Conservation (phyloP, 169 alveolate genomes). For the Plasmodium gaboni region DNA sequence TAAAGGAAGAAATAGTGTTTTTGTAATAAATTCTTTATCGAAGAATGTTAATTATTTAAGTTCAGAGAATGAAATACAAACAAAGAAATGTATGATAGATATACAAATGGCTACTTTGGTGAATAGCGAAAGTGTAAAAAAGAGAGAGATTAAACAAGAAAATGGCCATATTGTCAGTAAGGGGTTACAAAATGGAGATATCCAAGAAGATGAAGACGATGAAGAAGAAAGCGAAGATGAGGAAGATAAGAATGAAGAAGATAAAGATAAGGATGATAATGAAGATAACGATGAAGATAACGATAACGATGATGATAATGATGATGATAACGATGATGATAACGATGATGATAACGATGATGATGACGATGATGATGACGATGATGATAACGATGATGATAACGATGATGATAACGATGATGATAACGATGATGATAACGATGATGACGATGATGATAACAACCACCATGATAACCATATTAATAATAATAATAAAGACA, state of each 20-base stretch:
- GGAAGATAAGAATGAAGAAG: not conserved
- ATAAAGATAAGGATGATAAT: not conserved
- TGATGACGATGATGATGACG: not conserved
- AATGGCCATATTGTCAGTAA: no score
- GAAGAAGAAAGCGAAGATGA: not conserved
- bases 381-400: not conserved
- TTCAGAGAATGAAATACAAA: slow-evolving; percentile 72
- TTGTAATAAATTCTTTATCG: slow-evolving; percentile 56
- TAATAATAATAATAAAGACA: not conserved
- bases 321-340: not conserved
- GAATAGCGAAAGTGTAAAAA: slow-evolving; percentile 5
- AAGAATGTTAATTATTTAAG: slow-evolving; percentile 73
- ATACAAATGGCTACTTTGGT: slow-evolving; percentile 24
- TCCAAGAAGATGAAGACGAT: not conserved
- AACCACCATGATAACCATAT: not conserved
- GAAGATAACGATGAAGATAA: not conserved
- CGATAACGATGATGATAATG: not conserved
- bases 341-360: not conserved
- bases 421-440: not conserved
- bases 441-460: not conserved
- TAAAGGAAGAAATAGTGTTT: slow-evolving; percentile 78
- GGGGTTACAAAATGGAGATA: no score
- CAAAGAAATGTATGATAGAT: slow-evolving; percentile 78
- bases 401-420: not conserved
- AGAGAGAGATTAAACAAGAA: not conserved